Conservation (phyloP, 768 basidiomycete species). For the Suillus americanus region DNA sequence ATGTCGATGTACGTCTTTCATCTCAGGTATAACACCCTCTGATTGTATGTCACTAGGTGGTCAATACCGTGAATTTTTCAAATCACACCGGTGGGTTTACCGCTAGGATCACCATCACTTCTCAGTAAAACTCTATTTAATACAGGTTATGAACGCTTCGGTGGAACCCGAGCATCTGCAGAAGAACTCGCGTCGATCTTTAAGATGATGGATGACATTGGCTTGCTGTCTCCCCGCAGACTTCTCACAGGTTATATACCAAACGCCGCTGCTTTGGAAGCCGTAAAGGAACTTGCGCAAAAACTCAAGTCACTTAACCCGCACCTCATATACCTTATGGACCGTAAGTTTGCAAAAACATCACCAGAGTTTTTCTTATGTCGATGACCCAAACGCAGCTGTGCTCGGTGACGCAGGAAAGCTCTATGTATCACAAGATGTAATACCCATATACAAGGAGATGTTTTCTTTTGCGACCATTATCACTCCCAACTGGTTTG, state of each 20-base stretch:
- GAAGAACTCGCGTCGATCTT: constrained; percentile 79
- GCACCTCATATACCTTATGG: constrained; percentile 79
- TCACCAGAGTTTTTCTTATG: neutral
- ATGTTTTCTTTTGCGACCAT: constrained; percentile 85
- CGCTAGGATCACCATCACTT: neutral
- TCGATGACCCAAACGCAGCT: constrained; percentile 44
- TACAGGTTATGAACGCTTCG: constrained; percentile 78
- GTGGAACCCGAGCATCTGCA: constrained; percentile 77
- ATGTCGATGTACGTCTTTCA: constrained; percentile 77
- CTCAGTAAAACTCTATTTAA: neutral
- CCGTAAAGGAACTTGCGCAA: constrained; percentile 60
- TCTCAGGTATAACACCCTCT: constrained; percentile 4
- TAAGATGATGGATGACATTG: constrained; percentile 68
- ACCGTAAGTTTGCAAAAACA: constrained; percentile 61
- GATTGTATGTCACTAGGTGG: constrained; percentile 50
- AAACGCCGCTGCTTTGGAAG: constrained; percentile 71
- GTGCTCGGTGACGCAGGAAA: constrained; percentile 92
- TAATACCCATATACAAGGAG: constrained; percentile 81
- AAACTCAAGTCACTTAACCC: constrained; percentile 60
- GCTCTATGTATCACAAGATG: constrained; percentile 85
- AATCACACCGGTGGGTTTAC: constrained; percentile 79
- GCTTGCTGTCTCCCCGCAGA: constrained; percentile 67
- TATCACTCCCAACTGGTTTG: constrained; percentile 98
- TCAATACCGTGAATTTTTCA: constrained; percentile 93
- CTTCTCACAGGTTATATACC: constrained; percentile 93